Conservation (phyloP, 768 basidiomycete genomes). For the Phaffia tasmanica region DNA sequence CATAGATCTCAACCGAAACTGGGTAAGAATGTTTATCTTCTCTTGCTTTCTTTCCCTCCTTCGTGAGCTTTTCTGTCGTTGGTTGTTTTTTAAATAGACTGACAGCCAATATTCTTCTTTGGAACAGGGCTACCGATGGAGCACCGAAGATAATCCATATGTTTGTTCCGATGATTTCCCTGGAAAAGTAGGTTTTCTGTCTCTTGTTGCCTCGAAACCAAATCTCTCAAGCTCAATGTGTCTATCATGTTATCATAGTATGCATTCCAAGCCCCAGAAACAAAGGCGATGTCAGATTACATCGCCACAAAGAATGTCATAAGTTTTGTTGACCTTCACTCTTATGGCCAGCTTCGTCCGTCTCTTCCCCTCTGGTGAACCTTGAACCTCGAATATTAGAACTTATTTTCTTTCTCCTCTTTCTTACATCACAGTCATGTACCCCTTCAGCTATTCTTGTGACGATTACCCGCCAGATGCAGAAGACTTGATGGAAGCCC, state of each 20-base stretch:
- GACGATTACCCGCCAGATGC: slow-evolving; percentile 43
- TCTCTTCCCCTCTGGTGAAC: neutral
- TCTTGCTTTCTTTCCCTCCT: slow-evolving; percentile 11
- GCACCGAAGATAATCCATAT: slow-evolving; percentile 36
- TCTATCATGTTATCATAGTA: neutral
- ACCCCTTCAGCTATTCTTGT: slow-evolving; percentile 11
- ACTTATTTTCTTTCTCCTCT: neutral
- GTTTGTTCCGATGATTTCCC: slow-evolving; percentile 69
- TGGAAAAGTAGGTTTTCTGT: slow-evolving; percentile 44
- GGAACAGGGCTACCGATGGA: slow-evolving; percentile 59
- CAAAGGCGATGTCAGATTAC: slow-evolving; percentile 61
- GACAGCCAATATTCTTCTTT: slow-evolving; percentile 1
- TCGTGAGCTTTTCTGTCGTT: slow-evolving; percentile 34
- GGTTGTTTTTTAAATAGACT: neutral
- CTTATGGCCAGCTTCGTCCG: slow-evolving; percentile 69
- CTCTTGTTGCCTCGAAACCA: neutral
- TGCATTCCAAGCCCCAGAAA: slow-evolving; percentile 65
- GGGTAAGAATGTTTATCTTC: slow-evolving; percentile 24
- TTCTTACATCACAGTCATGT: neutral
- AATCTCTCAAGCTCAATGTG: no score
- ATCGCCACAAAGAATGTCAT: slow-evolving; percentile 43
- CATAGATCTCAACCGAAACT: slow-evolving; percentile 72
- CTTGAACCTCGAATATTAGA: neutral
- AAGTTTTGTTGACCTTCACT: slow-evolving; percentile 63
- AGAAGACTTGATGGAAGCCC: slow-evolving; percentile 64